Evolutionary conservation across 495 filamentous ascomycete genomes (phyloP), one percentile per base, ranked within the genome.

Genomic region (Massariosphaeria phaeospora): DNA sequence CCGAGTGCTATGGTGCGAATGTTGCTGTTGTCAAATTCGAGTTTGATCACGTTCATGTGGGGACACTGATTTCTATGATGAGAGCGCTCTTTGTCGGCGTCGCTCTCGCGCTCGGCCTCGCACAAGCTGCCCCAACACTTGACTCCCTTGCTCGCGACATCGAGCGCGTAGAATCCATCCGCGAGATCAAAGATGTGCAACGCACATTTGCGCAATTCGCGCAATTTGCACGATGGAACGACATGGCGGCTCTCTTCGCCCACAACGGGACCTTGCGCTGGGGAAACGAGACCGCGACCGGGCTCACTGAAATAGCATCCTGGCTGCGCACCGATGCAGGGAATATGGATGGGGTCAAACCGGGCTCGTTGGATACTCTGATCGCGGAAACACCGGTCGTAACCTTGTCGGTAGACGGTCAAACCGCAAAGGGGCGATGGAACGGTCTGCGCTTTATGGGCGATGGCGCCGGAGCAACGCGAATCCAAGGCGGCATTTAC

Each of bases 401-500:
- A 3, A 53, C 13, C 24, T 30, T 59, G 7, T 44, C 42, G 1
- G 56, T 42, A 6, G 49, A 59, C 36, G 56, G 56, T 4, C 48
- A 23, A n/a, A 41, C 25, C 13, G 56, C 48, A 10, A 59, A 59
- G 27, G 56, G 17, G 1, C 31, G 56, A 21, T 59, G 56, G 56
- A 59, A 59, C 24, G 56, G 56, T 11, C 24, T 59, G n/a, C 25
- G 56, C 17, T 59, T 59, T 38, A 18, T 13, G 23, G 56, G 56
- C n/a, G 56, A 59, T 49, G 56, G 56, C 2, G 12, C 4, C 4
- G 49, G 43, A 2, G 43, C 36, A 25, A 47, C 56, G 15, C 38
- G 25, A 24, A 53, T 59, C 44, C 41, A 54, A 26, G 56, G 56
- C 13, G 56, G 56, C 1, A 59, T 54, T 35, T 59, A 59, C 24